A percentile compares a stretch with the other conserved stretches of the same genome.
Evolutionary conservation across 1,139 yeast species (phyloP).

Genomic region (Nakaseomyces bracarensis): DNA sequence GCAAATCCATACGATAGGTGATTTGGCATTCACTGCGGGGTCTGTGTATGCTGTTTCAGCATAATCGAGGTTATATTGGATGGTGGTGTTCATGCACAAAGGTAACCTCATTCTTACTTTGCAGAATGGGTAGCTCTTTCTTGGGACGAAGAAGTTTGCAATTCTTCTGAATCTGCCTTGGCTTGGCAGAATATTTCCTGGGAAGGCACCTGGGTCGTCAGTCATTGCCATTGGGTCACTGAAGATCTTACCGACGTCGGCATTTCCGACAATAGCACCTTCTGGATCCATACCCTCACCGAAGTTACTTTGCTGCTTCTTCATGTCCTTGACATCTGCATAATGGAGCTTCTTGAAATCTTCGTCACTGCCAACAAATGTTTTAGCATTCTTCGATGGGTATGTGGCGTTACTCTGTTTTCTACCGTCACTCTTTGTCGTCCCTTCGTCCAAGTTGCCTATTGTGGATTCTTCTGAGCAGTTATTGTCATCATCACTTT

Average conservation of each 20-base stretch:
- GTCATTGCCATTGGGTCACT: conserved; percentile 22
- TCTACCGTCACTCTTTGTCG: conserved; percentile 7
- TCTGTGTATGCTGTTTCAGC: conserved; percentile 49
- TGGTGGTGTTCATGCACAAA: conserved; percentile 31
- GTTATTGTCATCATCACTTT: not conserved
- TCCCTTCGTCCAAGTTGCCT: not conserved
- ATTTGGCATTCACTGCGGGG: conserved; percentile 53
- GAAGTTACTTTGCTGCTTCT: conserved; percentile 10
- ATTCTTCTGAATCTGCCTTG: conserved; percentile 19
- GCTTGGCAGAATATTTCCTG: conserved; percentile 17
- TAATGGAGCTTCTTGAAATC: conserved; percentile 23
- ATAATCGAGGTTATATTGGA: conserved; percentile 32
- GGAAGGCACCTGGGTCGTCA: conserved; percentile 19
- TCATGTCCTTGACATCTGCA: conserved; percentile 17
- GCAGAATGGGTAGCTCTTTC: conserved; percentile 31
- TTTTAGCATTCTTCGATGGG: conserved; percentile 12
- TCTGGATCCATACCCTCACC: conserved; percentile 10
- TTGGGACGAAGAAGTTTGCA: conserved; percentile 34
- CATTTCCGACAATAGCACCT: conserved; percentile 16
- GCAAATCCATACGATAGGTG: conserved; percentile 65
- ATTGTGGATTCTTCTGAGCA: conserved; percentile 2
- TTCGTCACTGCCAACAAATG: conserved; percentile 26
- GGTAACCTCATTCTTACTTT: conserved; percentile 33
- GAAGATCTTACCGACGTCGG: conserved; percentile 24
- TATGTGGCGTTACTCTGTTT: conserved; percentile 5